Evolutionary conservation across 106 monocot genomes (phyloP).

Genomic region (Phalaenopsis equestris): DNA sequence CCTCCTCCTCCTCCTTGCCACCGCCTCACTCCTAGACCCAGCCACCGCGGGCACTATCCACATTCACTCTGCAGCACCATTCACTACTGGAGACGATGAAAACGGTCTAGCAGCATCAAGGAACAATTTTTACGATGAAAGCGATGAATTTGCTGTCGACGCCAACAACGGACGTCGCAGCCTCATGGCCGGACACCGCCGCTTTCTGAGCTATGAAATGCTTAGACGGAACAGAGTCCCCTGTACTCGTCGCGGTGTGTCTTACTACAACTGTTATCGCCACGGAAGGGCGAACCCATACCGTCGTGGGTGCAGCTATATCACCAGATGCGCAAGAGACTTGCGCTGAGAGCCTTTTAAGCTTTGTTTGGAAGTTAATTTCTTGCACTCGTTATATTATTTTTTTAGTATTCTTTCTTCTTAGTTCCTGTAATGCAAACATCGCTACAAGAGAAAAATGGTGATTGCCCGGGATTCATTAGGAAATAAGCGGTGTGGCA

Average conservation of each 20-base stretch:
- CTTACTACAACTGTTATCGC: slow-evolving; percentile 20
- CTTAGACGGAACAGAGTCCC: slow-evolving; percentile 13
- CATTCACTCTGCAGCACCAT: background rate
- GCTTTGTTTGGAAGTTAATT: too few species aligned
- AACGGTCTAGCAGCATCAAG: background rate
- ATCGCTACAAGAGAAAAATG: too few species aligned
- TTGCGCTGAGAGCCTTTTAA: background rate
- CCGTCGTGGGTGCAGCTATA: slow-evolving; percentile 12
- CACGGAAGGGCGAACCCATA: slow-evolving; percentile 11
- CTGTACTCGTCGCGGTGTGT: slow-evolving; percentile 12
- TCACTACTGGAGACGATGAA: background rate
- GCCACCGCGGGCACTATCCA: background rate
- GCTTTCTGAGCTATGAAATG: slow-evolving; percentile 16
- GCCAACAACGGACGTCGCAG: background rate
- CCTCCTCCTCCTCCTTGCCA: background rate
- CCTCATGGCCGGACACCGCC: background rate
- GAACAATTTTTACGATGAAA: background rate
- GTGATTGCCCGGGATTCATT: too few species aligned
- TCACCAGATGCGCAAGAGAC: slow-evolving; percentile 12
- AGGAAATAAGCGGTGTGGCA: too few species aligned
- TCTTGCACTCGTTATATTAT: too few species aligned
- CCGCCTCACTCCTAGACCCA: background rate
- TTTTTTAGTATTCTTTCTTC: too few species aligned
- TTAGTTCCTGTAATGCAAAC: too few species aligned
- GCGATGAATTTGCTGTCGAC: slow-evolving; percentile 10